Evolutionary conservation across 441 rosid species (phyloP).

Genomic region (Flueggea neowawraea): DNA sequence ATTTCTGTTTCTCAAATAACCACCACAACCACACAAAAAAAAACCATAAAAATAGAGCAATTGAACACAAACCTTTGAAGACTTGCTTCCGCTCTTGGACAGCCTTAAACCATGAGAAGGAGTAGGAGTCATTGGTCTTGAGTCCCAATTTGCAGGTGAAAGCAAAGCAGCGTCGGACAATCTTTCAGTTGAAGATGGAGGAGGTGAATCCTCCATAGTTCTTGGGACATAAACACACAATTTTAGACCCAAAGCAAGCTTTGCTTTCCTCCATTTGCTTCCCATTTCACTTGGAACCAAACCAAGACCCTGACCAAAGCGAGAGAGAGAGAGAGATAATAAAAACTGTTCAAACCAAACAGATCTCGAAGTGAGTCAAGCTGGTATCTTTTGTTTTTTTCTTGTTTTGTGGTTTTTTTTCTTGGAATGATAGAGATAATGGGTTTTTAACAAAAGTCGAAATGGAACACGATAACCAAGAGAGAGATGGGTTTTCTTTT

Average conservation of each 20-base stretch:
- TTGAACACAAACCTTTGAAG: constrained; percentile 71
- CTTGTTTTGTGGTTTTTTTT: constrained; percentile 7
- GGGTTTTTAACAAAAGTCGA: constrained; percentile 40
- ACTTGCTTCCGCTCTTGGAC: constrained; percentile 69
- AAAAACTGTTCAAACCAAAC: constrained; percentile 3
- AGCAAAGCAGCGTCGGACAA: constrained; percentile 82
- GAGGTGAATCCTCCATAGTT: constrained; percentile 69
- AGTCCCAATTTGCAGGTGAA: constrained; percentile 65
- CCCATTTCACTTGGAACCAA: constrained; percentile 42
- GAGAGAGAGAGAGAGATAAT: neutral
- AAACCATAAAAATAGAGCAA: neutral
- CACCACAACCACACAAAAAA: too few species aligned
- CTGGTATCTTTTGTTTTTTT: constrained; percentile 18
- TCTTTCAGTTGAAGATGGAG: constrained; percentile 46
- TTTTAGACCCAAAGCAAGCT: constrained; percentile 77
- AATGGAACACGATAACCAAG: constrained; percentile 45
- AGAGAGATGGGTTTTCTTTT: constrained; percentile 11
- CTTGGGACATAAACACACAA: constrained; percentile 85
- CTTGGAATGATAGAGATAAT: constrained; percentile 31
- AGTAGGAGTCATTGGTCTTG: constrained; percentile 67
- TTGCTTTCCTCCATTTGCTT: constrained; percentile 90
- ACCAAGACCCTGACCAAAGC: neutral
- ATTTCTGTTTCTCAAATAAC: too few species aligned
- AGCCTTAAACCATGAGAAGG: constrained; percentile 67
- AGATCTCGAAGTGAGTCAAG: constrained; percentile 34